A percentile compares a stretch with the other conserved stretches of the same genome.
Conservation (phyloP, 495 filamentous ascomycete species). For the Xylaria telfairii region DNA sequence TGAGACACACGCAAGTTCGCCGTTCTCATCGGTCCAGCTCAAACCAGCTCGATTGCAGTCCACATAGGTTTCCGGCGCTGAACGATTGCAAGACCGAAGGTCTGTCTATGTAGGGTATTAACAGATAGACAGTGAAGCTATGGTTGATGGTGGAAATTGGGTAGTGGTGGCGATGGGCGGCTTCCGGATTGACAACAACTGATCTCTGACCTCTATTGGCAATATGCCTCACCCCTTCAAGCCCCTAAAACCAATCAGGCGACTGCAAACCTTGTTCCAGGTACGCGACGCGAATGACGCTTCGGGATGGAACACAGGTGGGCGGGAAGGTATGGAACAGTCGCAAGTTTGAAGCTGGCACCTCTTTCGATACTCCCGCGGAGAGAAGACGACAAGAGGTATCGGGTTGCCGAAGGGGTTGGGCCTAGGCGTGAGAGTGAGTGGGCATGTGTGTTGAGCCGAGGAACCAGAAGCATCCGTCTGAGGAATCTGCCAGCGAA, state of each 20-base stretch:
- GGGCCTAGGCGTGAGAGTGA: conserved; percentile 2
- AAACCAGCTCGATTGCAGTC: conserved; percentile 10
- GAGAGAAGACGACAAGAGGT: background rate
- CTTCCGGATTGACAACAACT: background rate
- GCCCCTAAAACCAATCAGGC: conserved; percentile 12
- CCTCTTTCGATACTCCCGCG: conserved; percentile 15
- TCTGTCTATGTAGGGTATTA: background rate
- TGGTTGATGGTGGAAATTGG: background rate
- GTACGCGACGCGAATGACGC: background rate
- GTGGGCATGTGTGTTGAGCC: conserved; percentile 20
- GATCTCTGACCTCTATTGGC: conserved; percentile 3
- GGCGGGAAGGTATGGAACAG: background rate
- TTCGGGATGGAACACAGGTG: background rate
- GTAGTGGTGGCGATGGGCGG: background rate
- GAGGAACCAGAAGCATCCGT: conserved; percentile 23
- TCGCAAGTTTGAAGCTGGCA: background rate
- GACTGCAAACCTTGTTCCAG: conserved; percentile 8
- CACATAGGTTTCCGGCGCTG: background rate
- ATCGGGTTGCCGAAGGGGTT: conserved; percentile 12
- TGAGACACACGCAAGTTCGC: background rate
- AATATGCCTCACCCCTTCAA: conserved; percentile 13
- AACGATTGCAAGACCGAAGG: background rate
- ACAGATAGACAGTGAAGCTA: background rate
- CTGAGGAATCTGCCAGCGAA: conserved; percentile 22
- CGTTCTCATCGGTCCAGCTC: conserved; percentile 8